These are phyloP conservation scores for Stephanodiscus minutulus DNA, from an alignment of 108 stramenopile species.

Conservation along the genomic window DNA sequence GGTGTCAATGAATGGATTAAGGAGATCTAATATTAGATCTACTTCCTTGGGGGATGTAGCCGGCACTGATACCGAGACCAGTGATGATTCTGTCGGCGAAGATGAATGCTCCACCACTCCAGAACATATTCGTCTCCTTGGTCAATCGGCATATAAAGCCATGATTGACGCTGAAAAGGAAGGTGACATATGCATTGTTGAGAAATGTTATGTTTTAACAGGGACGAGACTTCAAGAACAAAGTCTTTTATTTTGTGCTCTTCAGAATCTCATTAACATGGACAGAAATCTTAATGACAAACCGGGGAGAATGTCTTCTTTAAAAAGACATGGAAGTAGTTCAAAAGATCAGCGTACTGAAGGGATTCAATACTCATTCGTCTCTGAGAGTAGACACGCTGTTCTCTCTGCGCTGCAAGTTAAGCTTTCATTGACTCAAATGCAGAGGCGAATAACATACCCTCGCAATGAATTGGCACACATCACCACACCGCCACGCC, in stretches of 20 bases:
- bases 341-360: conserved; percentile 5
- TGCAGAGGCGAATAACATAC: conserved; percentile 30
- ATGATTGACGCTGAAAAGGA: conserved; percentile 44
- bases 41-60: conserved; percentile 31
- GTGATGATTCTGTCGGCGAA: conserved; percentile 25
- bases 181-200: conserved; percentile 52
- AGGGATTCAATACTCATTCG: conserved; percentile 3
- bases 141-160: conserved; percentile 36
- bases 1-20: neutral
- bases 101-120: conserved; percentile 11
- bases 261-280: conserved; percentile 55
- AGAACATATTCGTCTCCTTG: conserved; percentile 36
- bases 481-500: conserved; percentile 23
- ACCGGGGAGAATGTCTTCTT: neutral
- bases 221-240: conserved; percentile 48
- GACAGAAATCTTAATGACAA: conserved; percentile 46
- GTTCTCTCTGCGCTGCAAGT: conserved; percentile 45
- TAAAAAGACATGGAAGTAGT: conserved; percentile 6
- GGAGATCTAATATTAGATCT: conserved; percentile 7
- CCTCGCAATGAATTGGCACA: conserved; percentile 38
- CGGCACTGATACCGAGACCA: conserved; percentile 11
- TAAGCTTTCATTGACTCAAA: conserved; percentile 37
- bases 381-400: conserved; percentile 38
- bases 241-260: conserved; percentile 49
- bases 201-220: conserved; percentile 54